Evolutionary conservation across 2,329 filamentous ascomycete genomes (phyloP), one percentile per base, ranked within the genome.

Genomic region (Penicillium oxalicum): DNA sequence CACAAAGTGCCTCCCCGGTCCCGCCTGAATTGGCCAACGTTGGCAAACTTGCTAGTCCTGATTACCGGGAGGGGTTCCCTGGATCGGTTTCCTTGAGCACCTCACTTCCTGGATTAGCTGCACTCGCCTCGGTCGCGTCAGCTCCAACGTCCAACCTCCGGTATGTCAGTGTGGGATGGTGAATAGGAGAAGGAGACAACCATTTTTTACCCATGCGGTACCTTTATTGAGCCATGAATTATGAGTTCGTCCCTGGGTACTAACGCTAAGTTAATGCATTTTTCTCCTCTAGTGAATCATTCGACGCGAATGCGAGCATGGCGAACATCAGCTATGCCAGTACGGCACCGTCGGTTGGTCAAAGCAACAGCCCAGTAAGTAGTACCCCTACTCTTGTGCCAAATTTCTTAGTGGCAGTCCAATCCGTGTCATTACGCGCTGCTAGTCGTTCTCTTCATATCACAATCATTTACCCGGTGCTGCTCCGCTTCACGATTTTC

Each of bases 301-400:
- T 66, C 64, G 73, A 75, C 75, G 73, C 62, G 46, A 68, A 70
- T 61, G 70, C 72, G 68, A 76, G 65, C 65, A 79, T 81, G 75
- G 77, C 74, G 61, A 78, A 70, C 66, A 79, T 82, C 74, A 80
- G 75, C 57, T 82, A 80, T 66, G 76, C 79, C 60, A 83, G 80
- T 55, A 80, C 81, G 56, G 83, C 82, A 40, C 81, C 82, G 41
- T 79, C 81, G 53, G 82, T 80, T 56, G 82, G 82, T 45, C 80
- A 82, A 64, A 79, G 78, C 54, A 72, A 66, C 53, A 68, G 64
- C 54, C 70, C 70, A 47, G 69, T 74, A 59, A 71, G 71, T 72
- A 18, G 45, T 12, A 18, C 7, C 25, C 9, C 26, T 8, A 8
- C 25, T 18, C 4, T 25, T 53, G 40, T 50, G 8, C 18, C 33